These are phyloP conservation scores for Tylopilus sp. DNA, from an alignment of 1,284 basidiomycete species.

Conservation along the genomic window DNA sequence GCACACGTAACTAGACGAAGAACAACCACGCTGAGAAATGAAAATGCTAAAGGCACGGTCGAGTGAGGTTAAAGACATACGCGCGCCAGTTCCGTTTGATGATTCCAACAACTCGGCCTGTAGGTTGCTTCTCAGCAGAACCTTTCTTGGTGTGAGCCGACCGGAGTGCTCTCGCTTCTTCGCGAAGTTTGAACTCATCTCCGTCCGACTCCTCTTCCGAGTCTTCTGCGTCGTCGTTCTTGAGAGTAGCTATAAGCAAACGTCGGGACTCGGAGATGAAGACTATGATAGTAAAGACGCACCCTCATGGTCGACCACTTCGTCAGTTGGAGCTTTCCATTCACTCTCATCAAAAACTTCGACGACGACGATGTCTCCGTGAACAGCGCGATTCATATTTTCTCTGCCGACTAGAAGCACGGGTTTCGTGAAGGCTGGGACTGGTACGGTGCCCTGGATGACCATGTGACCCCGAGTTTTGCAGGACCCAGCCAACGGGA, in stretches of 20 bases:
- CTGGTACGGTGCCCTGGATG: constrained; percentile 73
- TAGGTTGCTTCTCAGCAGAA: constrained; percentile 70
- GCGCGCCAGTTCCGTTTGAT: constrained; percentile 96
- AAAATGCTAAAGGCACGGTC: not conserved
- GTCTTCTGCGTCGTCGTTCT: constrained; percentile 87
- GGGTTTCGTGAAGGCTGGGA: constrained; percentile 71
- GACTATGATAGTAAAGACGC: constrained; percentile 21
- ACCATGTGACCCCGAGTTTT: not conserved
- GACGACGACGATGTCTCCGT: constrained; percentile 92
- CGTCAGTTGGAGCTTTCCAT: constrained; percentile 92
- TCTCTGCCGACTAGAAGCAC: constrained; percentile 86
- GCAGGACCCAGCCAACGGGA: not conserved
- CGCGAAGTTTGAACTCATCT: constrained; percentile 37
- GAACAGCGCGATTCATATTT: constrained; percentile 93
- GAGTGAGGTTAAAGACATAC: constrained; percentile 42
- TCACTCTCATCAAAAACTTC: constrained; percentile 85
- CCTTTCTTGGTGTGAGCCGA: constrained; percentile 33
- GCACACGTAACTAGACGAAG: constrained; percentile 76
- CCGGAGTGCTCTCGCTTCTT: constrained; percentile 50
- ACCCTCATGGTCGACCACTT: constrained; percentile 93
- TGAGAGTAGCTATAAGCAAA: constrained; percentile 61
- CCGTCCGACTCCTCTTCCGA: constrained; percentile 57
- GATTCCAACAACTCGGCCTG: constrained; percentile 88
- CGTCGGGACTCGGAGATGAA: not conserved
- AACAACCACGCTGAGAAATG: constrained; percentile 8